Evolutionary conservation across 2,329 filamentous ascomycete species (phyloP).

Genomic region (Grosmannia huntii): DNA sequence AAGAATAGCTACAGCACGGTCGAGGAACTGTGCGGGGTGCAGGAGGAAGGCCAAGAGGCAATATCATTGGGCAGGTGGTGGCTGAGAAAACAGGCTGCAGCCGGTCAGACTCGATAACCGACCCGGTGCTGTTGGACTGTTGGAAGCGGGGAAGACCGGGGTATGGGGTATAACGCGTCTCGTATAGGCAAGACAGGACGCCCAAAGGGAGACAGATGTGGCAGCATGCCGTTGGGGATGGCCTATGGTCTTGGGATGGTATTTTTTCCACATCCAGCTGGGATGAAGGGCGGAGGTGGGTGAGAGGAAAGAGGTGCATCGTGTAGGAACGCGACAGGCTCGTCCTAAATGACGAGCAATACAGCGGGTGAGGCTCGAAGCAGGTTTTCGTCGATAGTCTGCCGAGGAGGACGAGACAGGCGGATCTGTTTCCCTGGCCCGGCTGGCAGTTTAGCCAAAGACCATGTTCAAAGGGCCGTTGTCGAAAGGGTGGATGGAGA

Average conservation of each 20-base stretch:
- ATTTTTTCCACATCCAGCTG: background rate
- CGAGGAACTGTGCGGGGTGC: background rate
- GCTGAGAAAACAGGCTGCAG: background rate
- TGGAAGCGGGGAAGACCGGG: background rate
- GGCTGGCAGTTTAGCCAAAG: no score
- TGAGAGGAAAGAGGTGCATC: background rate
- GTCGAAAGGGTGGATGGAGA: no score
- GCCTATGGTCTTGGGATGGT: background rate
- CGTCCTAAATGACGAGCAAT: background rate
- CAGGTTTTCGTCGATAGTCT: background rate
- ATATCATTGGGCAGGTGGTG: background rate
- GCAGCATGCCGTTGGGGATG: background rate
- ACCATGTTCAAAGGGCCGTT: no score
- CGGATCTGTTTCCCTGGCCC: background rate
- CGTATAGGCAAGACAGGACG: background rate
- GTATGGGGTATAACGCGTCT: background rate
- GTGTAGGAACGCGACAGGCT: background rate
- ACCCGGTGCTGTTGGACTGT: background rate
- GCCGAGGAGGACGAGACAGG: background rate
- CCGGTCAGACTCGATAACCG: background rate
- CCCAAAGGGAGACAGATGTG: background rate
- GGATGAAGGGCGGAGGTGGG: background rate
- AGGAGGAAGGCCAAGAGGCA: background rate
- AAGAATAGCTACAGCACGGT: background rate
- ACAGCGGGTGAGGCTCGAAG: background rate